Percentiles rank a stretch among this genome's conserved stretches.
Conservation (phyloP, 139 green algal species). For the Desmodesmus armatus region DNA sequence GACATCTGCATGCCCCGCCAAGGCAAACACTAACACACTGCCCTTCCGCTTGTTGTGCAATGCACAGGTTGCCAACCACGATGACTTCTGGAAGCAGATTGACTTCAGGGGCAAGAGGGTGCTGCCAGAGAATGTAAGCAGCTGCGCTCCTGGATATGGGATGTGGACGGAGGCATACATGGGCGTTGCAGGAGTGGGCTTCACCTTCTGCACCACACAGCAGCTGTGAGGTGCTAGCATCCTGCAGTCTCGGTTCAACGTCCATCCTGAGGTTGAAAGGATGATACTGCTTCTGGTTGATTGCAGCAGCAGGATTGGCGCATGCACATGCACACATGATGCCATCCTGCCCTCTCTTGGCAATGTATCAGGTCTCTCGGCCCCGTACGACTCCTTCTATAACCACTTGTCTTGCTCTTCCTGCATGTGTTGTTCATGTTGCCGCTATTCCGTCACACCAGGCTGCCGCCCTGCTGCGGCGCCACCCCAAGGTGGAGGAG, state of each 20-base stretch:
- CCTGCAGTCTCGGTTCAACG: no score
- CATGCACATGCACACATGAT: not conserved
- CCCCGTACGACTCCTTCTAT: not conserved
- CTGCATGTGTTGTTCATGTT: not conserved
- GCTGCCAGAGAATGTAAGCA: not conserved
- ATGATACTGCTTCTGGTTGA: not conserved
- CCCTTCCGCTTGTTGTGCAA: not conserved
- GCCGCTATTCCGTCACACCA: not conserved
- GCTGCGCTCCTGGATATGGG: not conserved
- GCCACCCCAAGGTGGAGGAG: conserved; percentile 21
- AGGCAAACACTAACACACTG: not conserved
- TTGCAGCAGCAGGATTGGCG: not conserved
- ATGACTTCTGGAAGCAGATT: conserved; percentile 35
- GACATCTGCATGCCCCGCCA: not conserved
- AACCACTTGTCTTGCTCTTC: not conserved
- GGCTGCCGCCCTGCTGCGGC: conserved; percentile 7
- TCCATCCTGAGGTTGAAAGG: no score
- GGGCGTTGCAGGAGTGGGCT: not conserved
- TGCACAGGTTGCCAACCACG: conserved; percentile 17
- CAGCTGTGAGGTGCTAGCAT: no score
- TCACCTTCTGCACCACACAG: no score
- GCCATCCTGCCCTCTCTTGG: no score
- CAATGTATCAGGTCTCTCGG: no score
- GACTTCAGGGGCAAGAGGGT: not conserved
- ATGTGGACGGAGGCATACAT: not conserved